Evolutionary conservation across 495 filamentous ascomycete genomes (phyloP).

Genomic region (Chaetomium fimeti): DNA sequence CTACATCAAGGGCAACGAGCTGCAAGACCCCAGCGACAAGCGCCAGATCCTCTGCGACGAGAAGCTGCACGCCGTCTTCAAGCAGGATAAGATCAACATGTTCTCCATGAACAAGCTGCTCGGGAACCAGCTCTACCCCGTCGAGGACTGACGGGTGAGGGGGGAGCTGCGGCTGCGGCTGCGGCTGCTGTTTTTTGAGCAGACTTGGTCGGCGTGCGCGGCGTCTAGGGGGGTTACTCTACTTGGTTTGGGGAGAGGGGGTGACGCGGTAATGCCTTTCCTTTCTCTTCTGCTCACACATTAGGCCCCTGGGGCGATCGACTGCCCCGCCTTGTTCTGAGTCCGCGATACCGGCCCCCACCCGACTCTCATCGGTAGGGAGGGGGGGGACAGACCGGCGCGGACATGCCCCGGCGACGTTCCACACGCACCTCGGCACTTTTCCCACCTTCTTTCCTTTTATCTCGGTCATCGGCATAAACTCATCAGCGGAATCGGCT

Average conservation of each 20-base stretch:
- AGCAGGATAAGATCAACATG: slow-evolving; percentile 89
- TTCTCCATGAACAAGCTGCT: slow-evolving; percentile 86
- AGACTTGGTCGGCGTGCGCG: slow-evolving; percentile 26
- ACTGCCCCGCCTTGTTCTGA: not conserved
- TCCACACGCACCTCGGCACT: not conserved
- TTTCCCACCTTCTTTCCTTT: not conserved
- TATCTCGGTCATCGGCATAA: slow-evolving; percentile 1
- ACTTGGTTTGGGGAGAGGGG: not conserved
- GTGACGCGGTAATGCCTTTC: slow-evolving; percentile 1
- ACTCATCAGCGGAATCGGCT: not conserved
- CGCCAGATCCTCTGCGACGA: slow-evolving; percentile 93
- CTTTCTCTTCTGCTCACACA: not conserved
- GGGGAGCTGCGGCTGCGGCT: not conserved
- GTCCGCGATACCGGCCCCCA: not conserved
- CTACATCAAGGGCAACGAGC: slow-evolving; percentile 79
- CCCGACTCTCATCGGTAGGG: not conserved
- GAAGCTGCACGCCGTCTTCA: slow-evolving; percentile 83
- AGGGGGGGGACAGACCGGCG: not conserved
- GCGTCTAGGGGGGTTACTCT: slow-evolving; percentile 28
- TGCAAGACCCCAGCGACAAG: slow-evolving; percentile 88
- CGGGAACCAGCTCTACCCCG: slow-evolving; percentile 55
- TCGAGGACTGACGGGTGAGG: slow-evolving; percentile 44
- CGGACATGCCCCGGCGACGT: not conserved
- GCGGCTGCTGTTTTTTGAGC: not conserved
- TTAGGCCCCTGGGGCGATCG: not conserved